phyloP scores from a whole-genome alignment of 2,329 filamentous ascomycete species.

The Ascosphaera apis region DNA sequence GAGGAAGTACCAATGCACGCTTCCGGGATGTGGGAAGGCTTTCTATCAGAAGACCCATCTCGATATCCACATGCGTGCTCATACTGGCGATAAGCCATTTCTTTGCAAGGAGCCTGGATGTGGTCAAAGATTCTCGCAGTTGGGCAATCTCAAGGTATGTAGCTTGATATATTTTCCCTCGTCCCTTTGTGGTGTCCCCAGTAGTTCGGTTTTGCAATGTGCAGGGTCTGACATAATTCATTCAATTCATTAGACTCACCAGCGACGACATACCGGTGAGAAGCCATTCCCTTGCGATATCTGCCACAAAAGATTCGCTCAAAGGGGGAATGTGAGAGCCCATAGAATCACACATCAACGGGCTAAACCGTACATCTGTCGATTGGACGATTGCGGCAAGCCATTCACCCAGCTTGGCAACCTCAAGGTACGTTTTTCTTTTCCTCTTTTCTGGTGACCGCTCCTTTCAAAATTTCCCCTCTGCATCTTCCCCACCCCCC shows the following conservation, averaged over 20 bases:
- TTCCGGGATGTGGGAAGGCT: slow-evolving; percentile 52
- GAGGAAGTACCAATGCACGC: slow-evolving; percentile 50
- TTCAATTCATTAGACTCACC: slow-evolving; percentile 41
- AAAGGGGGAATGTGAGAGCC: slow-evolving; percentile 63
- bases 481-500: slow-evolving; percentile 1
- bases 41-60: slow-evolving; percentile 87
- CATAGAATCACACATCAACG: slow-evolving; percentile 63
- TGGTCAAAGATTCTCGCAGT: slow-evolving; percentile 61
- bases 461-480: no score
- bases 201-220: slow-evolving; percentile 1
- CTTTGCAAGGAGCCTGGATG: slow-evolving; percentile 48
- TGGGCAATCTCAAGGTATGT: slow-evolving; percentile 66
- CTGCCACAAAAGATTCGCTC: slow-evolving; percentile 64
- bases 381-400: slow-evolving; percentile 64
- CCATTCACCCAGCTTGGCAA: slow-evolving; percentile 79
- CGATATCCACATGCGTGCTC: slow-evolving; percentile 67
- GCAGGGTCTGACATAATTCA: not conserved
- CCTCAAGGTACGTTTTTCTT: slow-evolving; percentile 41
- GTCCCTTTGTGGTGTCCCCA: no score
- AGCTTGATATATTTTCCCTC: no score
- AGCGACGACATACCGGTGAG: slow-evolving; percentile 69
- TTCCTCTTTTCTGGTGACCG: slow-evolving; percentile 2
- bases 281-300: slow-evolving; percentile 58
- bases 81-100: slow-evolving; percentile 79
- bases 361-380: slow-evolving; percentile 58